Evolutionary conservation across 768 basidiomycete genomes (phyloP), one percentile per base, ranked within the genome.

Genomic region (Tylopilus cervinicoccineus): DNA sequence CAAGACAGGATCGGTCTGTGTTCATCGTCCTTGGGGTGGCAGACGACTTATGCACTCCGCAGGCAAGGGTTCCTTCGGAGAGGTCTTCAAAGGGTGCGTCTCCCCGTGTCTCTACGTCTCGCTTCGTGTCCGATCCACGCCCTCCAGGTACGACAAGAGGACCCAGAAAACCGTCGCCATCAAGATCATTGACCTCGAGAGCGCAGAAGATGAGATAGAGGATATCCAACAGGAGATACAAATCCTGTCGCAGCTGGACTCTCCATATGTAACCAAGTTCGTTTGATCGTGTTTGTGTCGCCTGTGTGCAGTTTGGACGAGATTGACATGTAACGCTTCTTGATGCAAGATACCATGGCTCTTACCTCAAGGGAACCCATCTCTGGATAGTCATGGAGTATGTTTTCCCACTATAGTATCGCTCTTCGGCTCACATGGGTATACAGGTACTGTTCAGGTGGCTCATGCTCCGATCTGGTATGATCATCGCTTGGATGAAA

Each of bases 321-420:
- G 50, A 63, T 69, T 65, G 57, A 70, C 66, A 52, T 59, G 43
- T 51, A 46, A 50, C 43, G 12, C 50, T 64, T 63, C 43, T 56
- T 57, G 36, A 55, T 43, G 48, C 55, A 63, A 83, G 93, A 76
- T 97, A 98, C 66, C 91, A 98, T 74, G 96, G 96, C 34, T 93
- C 90, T 28, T 99, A 75, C 72, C 76, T 99, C 62, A 95, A 97
- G 66, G 94, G 93, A 14, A 91, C 94, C 6, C 84, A 94, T 66
- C 76, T 99, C 22, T 99, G 96, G 96, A 99, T 98, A 64, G 90
- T 97, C 59, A 97, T 97, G 94, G 90, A 93, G 90, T 93, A 59
- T 49, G 83, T 73, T 16, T 13, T 51, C 20, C 26, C 36, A 56
- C 46, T 33, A 19, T 40, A 32, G 20, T 34, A 0, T 38, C 31